phyloP scores from a whole-genome alignment of 805 yeast genomes.

The Lipomyces mesembrius region DNA sequence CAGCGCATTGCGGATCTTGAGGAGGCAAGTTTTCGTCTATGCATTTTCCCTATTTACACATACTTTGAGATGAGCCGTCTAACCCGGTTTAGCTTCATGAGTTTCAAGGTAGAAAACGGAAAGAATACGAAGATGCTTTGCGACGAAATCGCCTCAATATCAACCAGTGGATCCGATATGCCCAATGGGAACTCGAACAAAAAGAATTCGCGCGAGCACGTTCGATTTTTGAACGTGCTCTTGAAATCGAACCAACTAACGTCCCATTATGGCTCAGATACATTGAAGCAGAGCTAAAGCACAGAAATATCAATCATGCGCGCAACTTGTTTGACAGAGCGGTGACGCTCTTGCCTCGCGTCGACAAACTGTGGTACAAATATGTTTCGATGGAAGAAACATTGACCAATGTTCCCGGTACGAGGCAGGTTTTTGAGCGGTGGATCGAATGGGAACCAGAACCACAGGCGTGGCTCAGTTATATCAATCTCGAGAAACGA shows the following conservation, averaged over 20 bases:
- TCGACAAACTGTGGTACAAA: slow-evolving; percentile 84
- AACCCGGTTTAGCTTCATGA: slow-evolving; percentile 55
- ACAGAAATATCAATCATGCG: slow-evolving; percentile 82
- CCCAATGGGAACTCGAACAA: slow-evolving; percentile 81
- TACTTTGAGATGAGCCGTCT: not conserved
- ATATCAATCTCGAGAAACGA: slow-evolving; percentile 70
- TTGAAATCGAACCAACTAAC: slow-evolving; percentile 73
- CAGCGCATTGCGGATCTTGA: slow-evolving; percentile 69
- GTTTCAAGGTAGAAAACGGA: slow-evolving; percentile 73
- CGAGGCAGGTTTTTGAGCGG: slow-evolving; percentile 67
- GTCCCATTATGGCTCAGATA: slow-evolving; percentile 88
- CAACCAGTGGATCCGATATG: slow-evolving; percentile 92
- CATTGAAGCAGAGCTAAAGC: slow-evolving; percentile 73
- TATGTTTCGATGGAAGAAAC: slow-evolving; percentile 84
- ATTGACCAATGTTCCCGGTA: slow-evolving; percentile 63
- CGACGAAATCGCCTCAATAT: slow-evolving; percentile 79
- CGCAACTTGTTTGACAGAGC: slow-evolving; percentile 82
- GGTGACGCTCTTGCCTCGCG: slow-evolving; percentile 70
- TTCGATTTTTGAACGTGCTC: slow-evolving; percentile 84
- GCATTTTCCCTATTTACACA: not conserved
- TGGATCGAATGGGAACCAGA: slow-evolving; percentile 84
- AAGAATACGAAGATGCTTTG: slow-evolving; percentile 84
- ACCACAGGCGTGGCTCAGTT: slow-evolving; percentile 72
- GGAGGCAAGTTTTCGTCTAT: slow-evolving; percentile 49
- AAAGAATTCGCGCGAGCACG: slow-evolving; percentile 80